phyloP scores from a whole-genome alignment of 352 stramenopile species.

The Phytophthora pseudosyringae region DNA sequence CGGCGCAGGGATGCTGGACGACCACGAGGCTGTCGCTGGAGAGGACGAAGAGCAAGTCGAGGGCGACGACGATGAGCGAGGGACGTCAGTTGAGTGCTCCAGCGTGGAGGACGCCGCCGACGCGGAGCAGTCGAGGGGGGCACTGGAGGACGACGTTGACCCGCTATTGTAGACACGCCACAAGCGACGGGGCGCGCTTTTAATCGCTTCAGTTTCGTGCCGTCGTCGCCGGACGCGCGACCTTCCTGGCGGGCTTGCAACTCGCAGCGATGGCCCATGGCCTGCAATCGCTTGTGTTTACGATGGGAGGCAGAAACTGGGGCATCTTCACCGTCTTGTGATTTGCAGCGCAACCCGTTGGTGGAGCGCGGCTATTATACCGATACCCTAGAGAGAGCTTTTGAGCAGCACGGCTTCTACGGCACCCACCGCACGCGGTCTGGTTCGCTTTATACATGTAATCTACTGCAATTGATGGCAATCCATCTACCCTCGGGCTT shows the following conservation, averaged over 20 bases:
- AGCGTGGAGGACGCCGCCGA: background rate
- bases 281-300: slow-evolving; percentile 12
- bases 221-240: slow-evolving; percentile 7
- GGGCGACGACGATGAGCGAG: background rate
- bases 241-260: no score
- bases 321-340: slow-evolving; percentile 7
- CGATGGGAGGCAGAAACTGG: slow-evolving; percentile 3
- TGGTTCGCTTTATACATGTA: slow-evolving; percentile 5
- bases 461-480: background rate
- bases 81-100: background rate
- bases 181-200: slow-evolving; percentile 16
- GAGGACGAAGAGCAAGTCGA: background rate
- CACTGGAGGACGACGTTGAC: slow-evolving; percentile 19
- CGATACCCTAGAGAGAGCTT: slow-evolving; percentile 1
- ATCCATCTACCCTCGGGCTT: background rate
- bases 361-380: background rate
- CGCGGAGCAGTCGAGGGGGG: background rate
- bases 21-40: background rate
- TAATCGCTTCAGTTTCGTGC: slow-evolving; percentile 26
- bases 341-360: slow-evolving; percentile 18
- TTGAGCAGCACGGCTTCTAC: slow-evolving; percentile 12
- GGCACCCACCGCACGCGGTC: background rate
- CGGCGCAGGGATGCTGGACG: background rate
- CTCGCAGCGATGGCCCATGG: no score
- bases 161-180: slow-evolving; percentile 15